Conservation (phyloP, 2,329 filamentous ascomycete genomes). For the Fusarium beomiforme region DNA sequence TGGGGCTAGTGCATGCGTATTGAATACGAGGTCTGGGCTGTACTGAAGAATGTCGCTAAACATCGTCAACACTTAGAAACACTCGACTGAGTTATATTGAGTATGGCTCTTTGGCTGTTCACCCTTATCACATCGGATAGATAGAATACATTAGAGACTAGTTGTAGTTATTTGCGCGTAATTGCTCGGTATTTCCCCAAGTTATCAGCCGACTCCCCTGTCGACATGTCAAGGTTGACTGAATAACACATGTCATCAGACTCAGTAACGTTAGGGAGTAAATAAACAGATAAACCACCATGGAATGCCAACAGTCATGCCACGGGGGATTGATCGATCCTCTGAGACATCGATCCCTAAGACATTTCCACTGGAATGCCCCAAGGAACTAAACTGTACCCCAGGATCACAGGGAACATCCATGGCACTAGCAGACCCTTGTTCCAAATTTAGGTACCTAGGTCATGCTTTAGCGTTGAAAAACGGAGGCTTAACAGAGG, state of each 20-base stretch:
- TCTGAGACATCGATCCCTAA: background rate
- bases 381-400: background rate
- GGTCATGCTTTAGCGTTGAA: constrained; percentile 12
- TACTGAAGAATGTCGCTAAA: background rate
- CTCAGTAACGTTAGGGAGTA: background rate
- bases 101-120: background rate
- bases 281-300: background rate
- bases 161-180: background rate
- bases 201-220: background rate
- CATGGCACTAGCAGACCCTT: constrained; percentile 11
- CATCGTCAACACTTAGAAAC: background rate
- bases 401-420: constrained; percentile 8
- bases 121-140: background rate
- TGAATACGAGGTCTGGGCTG: constrained; percentile 18
- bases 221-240: background rate
- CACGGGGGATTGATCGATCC: background rate
- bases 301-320: background rate
- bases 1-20: constrained; percentile 1
- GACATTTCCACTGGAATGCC: background rate
- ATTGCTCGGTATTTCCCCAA: background rate
- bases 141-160: background rate
- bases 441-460: constrained; percentile 27
- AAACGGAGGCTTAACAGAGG: constrained; percentile 15
- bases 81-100: background rate
- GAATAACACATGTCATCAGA: background rate